These are phyloP conservation scores for slime mould (Dictyostelium discoideum) DNA, from an alignment of 78 protist species.

Conservation along the genomic window DNA sequence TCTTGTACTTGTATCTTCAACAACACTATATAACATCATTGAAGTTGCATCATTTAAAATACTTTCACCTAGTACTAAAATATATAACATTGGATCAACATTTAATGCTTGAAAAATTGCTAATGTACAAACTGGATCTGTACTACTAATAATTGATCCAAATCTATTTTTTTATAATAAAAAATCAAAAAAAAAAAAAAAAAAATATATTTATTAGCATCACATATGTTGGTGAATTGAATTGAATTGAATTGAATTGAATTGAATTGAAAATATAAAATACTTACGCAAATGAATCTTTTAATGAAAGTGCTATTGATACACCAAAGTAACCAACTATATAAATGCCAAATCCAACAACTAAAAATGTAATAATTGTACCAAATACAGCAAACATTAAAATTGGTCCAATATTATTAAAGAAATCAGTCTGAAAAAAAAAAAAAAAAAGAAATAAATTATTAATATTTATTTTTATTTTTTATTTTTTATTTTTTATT, in stretches of 20 bases:
- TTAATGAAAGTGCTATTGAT: not conserved
- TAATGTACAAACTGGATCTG: conserved; percentile 97
- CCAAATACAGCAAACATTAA: conserved; percentile 92
- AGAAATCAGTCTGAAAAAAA: conserved; percentile 79
- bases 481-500: not conserved
- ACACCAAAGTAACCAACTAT: conserved; percentile 22
- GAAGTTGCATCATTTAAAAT: conserved; percentile 96
- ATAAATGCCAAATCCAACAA: conserved; percentile 67
- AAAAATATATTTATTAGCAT: no score
- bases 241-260: no score
- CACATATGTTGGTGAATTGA: no score
- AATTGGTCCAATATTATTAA: conserved; percentile 87
- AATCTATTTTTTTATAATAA: conserved; percentile 42
- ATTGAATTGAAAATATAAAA: no score
- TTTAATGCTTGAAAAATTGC: conserved; percentile 91
- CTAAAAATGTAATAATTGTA: conserved; percentile 89
- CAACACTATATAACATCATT: conserved; percentile 88
- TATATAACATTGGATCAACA: conserved; percentile 89
- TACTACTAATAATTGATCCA: conserved; percentile 93
- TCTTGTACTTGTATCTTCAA: not conserved
- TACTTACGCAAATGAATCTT: conserved; percentile 26
- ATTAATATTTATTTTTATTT: not conserved
- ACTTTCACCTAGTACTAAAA: conserved; percentile 94
- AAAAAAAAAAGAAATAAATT: not conserved
- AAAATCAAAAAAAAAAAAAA: no score